phyloP scores from a whole-genome alignment of 1,139 yeast genomes.

The Wickerhamomyces sp. region DNA sequence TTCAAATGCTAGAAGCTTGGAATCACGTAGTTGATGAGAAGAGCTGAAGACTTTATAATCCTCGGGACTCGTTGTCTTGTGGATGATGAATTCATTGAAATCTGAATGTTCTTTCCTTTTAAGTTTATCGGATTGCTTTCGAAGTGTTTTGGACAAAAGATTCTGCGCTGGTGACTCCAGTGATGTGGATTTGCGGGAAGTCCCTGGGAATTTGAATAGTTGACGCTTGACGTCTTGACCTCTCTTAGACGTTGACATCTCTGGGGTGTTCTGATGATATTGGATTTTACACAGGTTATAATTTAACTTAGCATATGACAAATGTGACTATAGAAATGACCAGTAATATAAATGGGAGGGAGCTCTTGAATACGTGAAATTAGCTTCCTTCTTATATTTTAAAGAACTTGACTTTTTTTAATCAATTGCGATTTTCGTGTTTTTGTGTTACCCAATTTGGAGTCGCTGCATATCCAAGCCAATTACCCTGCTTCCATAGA shows the following conservation, averaged over 20 bases:
- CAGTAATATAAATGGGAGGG: no score
- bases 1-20: conserved; percentile 33
- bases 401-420: no score
- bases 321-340: no score
- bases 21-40: conserved; percentile 29
- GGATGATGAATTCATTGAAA: conserved; percentile 19
- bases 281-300: no score
- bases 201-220: conserved; percentile 29
- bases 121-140: conserved; percentile 22
- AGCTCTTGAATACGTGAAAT: no score
- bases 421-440: no score
- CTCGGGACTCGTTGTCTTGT: conserved; percentile 22
- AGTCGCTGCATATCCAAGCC: no score
- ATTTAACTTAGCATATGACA: no score
- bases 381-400: no score
- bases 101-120: conserved; percentile 6
- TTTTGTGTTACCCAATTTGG: no score
- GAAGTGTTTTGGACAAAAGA: conserved; percentile 20
- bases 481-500: no score
- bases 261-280: not conserved
- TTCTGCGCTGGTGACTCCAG: conserved; percentile 19
- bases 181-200: conserved; percentile 13
- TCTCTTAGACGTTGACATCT: conserved; percentile 19
- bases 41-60: conserved; percentile 33
- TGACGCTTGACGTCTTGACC: conserved; percentile 30